Evolutionary conservation across 305 asterid species (phyloP).

Genomic region (Rubia tinctorum): DNA sequence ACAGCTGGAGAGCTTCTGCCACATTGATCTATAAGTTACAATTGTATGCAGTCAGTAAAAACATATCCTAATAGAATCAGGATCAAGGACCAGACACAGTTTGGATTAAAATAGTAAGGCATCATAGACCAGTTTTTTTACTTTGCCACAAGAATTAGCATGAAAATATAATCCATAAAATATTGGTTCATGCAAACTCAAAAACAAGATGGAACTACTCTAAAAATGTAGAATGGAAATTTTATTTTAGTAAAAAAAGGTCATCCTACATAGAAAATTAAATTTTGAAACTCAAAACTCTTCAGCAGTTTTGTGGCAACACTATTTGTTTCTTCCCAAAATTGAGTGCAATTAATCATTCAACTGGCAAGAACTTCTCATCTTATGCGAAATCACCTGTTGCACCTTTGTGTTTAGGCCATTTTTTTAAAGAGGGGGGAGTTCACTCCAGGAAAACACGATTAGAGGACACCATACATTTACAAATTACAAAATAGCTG

Average conservation of each 20-base stretch:
- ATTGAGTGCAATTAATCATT: slow-evolving; percentile 1
- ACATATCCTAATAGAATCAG: neutral
- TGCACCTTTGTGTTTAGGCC: neutral
- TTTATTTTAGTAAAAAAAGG: neutral
- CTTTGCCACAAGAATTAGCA: neutral
- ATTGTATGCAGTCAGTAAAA: neutral
- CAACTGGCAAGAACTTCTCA: neutral
- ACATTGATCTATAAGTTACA: neutral
- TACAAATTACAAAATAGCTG: neutral
- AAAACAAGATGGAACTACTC: neutral
- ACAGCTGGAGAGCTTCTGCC: neutral
- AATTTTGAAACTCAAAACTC: neutral
- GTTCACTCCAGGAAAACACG: neutral
- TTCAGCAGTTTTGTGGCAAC: neutral
- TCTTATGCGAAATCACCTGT: neutral
- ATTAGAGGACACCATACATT: neutral
- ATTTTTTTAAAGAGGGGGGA: too few relatives aligned
- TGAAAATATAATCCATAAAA: neutral
- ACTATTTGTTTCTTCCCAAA: neutral
- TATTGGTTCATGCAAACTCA: neutral
- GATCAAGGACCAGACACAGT: neutral
- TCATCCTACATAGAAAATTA: neutral
- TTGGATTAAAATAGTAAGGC: neutral
- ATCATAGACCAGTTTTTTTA: neutral
- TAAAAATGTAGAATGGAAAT: neutral